Evolutionary conservation across 1,139 yeast genomes (phyloP), one percentile per base, ranked within the genome.

Genomic region (Scheffersomyces segobiensis): DNA sequence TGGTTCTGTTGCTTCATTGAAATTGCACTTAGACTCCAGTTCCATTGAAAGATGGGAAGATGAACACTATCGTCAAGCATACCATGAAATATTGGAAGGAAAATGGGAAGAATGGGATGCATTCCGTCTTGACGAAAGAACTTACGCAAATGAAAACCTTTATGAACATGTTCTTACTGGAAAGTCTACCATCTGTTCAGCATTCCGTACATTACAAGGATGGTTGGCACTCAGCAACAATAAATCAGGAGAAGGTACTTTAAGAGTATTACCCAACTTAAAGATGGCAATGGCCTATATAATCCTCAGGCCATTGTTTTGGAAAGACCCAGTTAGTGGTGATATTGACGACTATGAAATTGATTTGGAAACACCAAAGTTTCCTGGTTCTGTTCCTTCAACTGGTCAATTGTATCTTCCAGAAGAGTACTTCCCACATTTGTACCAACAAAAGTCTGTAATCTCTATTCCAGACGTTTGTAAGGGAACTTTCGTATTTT

Each of bases 41-140:
- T 76, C 83, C 0, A 70, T 81, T 53, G 85, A 81, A 63, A 68
- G 85, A 58, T 79, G 83, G 83, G 81, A 78, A 59, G 82, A 80
- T 60, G 65, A 64, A 1, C 72, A 66, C 52, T 82, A 81, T 64
- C 65, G 81, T 8, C 65, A 67, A n/a, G 74, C 74, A 22, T 82
- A 82, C 63, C 61, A 65, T 4, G 71, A 70, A 32, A 80, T 82
- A 21, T 74, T 78, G 39, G 77, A 76, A 50, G 85, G 85, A 3
- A 58, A 69, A 19, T 81, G 85, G 85, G 83, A 81, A 65, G 69
- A 77, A 3, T 81, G 73, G 66, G 84, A 82, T 59, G 77, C 85
- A 3, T 81, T 70, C 63, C 79, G 74, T 63, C 71, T 74, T 46
- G 76, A 74, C 22, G 74, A 73, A 52, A 69, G 84, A 50, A 67